These are phyloP conservation scores for Spongospora subterranea DNA, from an alignment of 208 protist species.

Conservation along the genomic window DNA sequence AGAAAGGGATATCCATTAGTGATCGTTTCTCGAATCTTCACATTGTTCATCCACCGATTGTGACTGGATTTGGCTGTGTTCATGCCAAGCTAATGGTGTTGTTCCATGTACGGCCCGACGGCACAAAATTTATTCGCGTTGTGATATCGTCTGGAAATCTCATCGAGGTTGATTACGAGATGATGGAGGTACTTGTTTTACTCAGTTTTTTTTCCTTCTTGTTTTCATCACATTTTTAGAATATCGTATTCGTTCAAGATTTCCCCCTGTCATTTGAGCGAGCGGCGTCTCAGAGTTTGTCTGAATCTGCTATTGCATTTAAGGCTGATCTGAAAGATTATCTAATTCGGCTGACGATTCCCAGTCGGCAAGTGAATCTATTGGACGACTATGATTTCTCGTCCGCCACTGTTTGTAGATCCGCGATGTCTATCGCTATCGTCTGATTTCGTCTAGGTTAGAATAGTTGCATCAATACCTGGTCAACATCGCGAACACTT, in stretches of 20 bases:
- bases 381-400: background rate
- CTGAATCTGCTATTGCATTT: background rate
- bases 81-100: background rate
- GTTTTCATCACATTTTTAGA: background rate
- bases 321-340: background rate
- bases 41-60: background rate
- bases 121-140: background rate
- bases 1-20: background rate
- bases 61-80: background rate
- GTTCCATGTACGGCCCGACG: background rate
- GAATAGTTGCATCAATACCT: background rate
- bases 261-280: background rate
- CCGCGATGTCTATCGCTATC: background rate
- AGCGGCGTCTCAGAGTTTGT: background rate
- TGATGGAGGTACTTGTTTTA: background rate
- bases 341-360: background rate
- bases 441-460: background rate
- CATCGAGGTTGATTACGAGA: background rate
- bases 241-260: background rate
- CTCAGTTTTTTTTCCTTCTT: background rate
- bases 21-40: background rate
- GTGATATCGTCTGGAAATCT: background rate
- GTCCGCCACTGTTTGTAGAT: background rate
- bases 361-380: background rate
- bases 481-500: background rate